Percentiles rank a stretch among this genome's conserved stretches.
phyloP scores from a whole-genome alignment of 148 eudicot genomes.

The Amaranthus hypochondriacus region DNA sequence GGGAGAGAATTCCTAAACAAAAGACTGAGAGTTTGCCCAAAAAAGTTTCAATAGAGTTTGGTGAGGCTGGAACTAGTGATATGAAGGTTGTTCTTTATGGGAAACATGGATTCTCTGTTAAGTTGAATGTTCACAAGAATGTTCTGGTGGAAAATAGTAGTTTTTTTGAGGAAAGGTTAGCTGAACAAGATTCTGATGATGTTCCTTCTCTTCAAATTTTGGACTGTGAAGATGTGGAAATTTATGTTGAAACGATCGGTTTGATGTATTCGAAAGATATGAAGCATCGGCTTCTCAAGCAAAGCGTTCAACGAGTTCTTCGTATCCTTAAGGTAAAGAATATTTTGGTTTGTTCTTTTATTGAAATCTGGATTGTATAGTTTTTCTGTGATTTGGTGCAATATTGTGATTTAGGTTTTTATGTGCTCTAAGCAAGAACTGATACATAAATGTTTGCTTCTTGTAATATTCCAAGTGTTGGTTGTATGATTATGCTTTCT shows the following conservation, averaged over 20 bases:
- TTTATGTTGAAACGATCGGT: constrained; percentile 77
- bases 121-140: constrained; percentile 74
- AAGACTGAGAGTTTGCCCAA: constrained; percentile 56
- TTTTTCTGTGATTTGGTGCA: too few species aligned
- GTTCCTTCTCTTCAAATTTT: constrained; percentile 50
- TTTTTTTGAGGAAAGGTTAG: constrained; percentile 54
- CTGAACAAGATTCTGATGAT: constrained; percentile 34
- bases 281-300: constrained; percentile 77
- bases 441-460: too few species aligned
- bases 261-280: constrained; percentile 78
- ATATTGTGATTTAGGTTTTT: too few species aligned
- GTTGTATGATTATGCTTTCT: too few species aligned
- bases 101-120: constrained; percentile 69
- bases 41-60: constrained; percentile 88
- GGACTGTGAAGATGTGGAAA: constrained; percentile 84
- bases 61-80: constrained; percentile 78
- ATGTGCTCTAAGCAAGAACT: too few species aligned
- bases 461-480: too few species aligned
- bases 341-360: too few species aligned
- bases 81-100: constrained; percentile 64
- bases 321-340: constrained; percentile 69
- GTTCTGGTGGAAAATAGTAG: constrained; percentile 48
- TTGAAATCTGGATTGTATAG: too few species aligned
- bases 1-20: constrained; percentile 31
- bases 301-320: constrained; percentile 74